Evolutionary conservation across 2,329 filamentous ascomycete species (phyloP), one percentile per base, ranked within the genome.

Genomic region (Stagonosporopsis chrysanthemi): DNA sequence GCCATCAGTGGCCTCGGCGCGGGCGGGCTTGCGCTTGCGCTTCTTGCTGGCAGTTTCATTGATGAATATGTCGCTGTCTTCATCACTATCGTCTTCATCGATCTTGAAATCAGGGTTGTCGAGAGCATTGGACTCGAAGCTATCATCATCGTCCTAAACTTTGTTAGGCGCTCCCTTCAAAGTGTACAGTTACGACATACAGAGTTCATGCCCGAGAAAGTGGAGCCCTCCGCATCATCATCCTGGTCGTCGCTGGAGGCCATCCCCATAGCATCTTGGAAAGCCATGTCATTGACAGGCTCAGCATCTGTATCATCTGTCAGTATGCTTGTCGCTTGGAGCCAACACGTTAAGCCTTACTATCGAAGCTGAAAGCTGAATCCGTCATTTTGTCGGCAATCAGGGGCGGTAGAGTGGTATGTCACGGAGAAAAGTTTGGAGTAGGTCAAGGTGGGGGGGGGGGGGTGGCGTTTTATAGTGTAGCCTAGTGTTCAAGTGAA

Each of bases 71-170:
- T 60, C 55, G 35, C 54, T 54, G 3, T 48, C 39, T 9, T 62
- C 62, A 9, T 60, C 40, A n/a, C 28, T 42, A 6, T 66, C 51
- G 26, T 46, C 48, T 5, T 48, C 55, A n/a, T 61, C 57, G 1
- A 41, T 29, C 2, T 62, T 48, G 2, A 53, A 39, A 3, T 58
- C 50, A 33, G 56, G 43, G 31, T 56, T 40, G 19, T 42, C 44
- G 40, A 48, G 65, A 43, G 53, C 60, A 31, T 69, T 61, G 17
- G 71, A 65, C 42, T 53, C 56, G 58, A 64, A 62, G 23, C 61
- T 61, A 9, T 65, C 62, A 7, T 64, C 58, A 0, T 65, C 49
- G 6, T 49, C 45, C 62, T 67, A 24, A 6, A 12, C 2, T 2
- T 19, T 33, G 45, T 66, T 12, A 67, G 57, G 31, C 35, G 23